phyloP scores from a whole-genome alignment of 306 rosid genomes.

The Cucurbita ficifolia region DNA sequence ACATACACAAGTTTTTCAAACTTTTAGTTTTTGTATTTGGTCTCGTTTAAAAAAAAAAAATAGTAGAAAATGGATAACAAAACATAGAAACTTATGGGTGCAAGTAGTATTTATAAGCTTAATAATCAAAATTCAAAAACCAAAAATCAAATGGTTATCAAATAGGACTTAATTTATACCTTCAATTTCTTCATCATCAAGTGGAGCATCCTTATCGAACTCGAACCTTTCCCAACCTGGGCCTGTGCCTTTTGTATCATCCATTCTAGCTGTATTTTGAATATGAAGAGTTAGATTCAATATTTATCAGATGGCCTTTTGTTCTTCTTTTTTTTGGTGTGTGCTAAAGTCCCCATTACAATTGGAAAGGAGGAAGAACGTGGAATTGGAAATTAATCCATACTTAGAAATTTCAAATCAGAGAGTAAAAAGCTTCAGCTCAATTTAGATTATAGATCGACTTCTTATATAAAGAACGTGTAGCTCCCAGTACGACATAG shows the following conservation, averaged over 20 bases:
- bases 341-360: neutral
- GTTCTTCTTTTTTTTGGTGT: neutral
- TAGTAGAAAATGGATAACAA: too few species aligned
- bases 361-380: neutral
- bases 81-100: too few species aligned
- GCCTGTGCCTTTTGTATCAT: constrained; percentile 48
- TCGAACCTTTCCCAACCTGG: constrained; percentile 88
- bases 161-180: constrained; percentile 20
- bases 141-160: too few species aligned
- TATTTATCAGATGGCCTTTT: neutral
- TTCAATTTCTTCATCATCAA: constrained; percentile 67
- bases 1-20: too few species aligned
- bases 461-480: neutral
- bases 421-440: neutral
- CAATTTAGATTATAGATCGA: neutral
- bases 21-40: too few species aligned
- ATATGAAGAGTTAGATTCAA: neutral
- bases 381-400: neutral
- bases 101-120: too few species aligned
- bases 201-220: constrained; percentile 71
- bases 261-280: constrained; percentile 46
- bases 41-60: too few species aligned
- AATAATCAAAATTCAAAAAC: too few species aligned
- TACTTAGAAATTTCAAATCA: neutral
- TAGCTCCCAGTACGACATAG: neutral